phyloP scores from a whole-genome alignment of 176 grass and related monocot species.

The sorghum (Sorghum bicolor) region Sorghum_bicolor_NCBIv3 NC_012871.2:5848501-5849000 shows the following conservation, averaged over 20 bases:
- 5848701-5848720: background rate
- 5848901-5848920: slow-evolving; percentile 91
- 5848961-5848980: slow-evolving; percentile 78
- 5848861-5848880: slow-evolving; percentile 66
- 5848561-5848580: background rate
- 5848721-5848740: slow-evolving; percentile 3
- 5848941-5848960: slow-evolving; percentile 68
- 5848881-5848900: slow-evolving; percentile 85
- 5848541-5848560: background rate
- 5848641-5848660: background rate
- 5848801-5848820: background rate
- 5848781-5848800: background rate
- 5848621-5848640: background rate
- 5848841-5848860: background rate
- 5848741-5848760: background rate
- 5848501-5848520: slow-evolving; percentile 6
- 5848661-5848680: background rate
- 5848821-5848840: background rate
- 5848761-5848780: background rate
- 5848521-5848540: background rate
- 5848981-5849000: slow-evolving; percentile 73
- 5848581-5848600: background rate
- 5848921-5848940: slow-evolving; percentile 89
- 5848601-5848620: background rate
- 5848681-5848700: background rate